These are phyloP conservation scores for Calonectria crousiana DNA, from an alignment of 2,329 filamentous ascomycete species.

Conservation along the genomic window DNA sequence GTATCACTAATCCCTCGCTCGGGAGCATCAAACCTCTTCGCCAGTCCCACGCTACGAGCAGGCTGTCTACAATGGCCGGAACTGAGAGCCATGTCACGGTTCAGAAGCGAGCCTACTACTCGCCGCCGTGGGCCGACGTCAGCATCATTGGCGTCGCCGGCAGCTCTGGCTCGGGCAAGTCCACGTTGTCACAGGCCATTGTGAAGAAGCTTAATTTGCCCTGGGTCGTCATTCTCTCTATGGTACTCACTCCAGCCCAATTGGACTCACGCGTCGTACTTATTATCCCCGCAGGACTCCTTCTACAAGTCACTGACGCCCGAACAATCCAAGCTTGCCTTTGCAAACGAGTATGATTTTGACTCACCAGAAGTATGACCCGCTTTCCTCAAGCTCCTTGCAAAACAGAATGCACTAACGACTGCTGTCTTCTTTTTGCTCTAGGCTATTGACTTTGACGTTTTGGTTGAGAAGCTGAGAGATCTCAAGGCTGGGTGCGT, in stretches of 20 bases:
- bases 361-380: constrained; percentile 80
- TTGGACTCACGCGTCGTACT: constrained; percentile 26
- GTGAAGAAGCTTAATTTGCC: constrained; percentile 90
- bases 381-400: neutral
- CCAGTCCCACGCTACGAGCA: constrained; percentile 13
- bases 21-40: constrained; percentile 4
- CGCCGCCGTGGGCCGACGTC: constrained; percentile 94
- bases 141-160: constrained; percentile 97
- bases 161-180: constrained; percentile 94
- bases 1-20: constrained; percentile 8
- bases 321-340: constrained; percentile 84
- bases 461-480: constrained; percentile 80
- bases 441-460: constrained; percentile 91
- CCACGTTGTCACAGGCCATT: constrained; percentile 91
- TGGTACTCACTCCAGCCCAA: constrained; percentile 69
- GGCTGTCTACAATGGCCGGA: constrained; percentile 32
- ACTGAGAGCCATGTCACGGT: constrained; percentile 61
- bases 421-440: constrained; percentile 10
- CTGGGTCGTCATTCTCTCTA: constrained; percentile 98
- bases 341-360: constrained; percentile 94
- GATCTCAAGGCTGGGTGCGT: constrained; percentile 92
- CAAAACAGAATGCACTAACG: neutral
- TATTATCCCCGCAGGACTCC: constrained; percentile 76
- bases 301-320: constrained; percentile 92
- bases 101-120: constrained; percentile 79